phyloP scores from a whole-genome alignment of 2,329 filamentous ascomycete genomes.

The Ophiostoma ulmi region DNA sequence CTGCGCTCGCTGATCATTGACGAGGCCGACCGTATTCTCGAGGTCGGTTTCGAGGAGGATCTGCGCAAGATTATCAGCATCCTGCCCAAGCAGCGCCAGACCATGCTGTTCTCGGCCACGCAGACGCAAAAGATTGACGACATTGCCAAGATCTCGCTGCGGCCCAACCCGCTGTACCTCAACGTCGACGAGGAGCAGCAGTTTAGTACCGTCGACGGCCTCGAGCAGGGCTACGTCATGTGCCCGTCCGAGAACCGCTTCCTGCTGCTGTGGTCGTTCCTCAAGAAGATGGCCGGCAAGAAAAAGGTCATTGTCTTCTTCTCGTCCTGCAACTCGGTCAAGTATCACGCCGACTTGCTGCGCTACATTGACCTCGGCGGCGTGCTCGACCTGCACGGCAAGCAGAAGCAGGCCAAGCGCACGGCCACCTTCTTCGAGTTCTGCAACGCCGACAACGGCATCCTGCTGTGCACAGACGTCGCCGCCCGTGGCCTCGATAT shows the following conservation, averaged over 20 bases:
- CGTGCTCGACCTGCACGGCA: slow-evolving; percentile 80
- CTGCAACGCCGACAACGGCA: slow-evolving; percentile 67
- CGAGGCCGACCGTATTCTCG: slow-evolving; percentile 91
- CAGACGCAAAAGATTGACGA: slow-evolving; percentile 99
- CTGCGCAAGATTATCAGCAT: slow-evolving; percentile 97
- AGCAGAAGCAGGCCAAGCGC: slow-evolving; percentile 93
- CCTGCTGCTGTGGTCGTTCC: slow-evolving; percentile 85
- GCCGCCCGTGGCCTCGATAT: slow-evolving; percentile 92
- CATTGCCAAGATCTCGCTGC: slow-evolving; percentile 85
- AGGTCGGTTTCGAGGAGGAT: slow-evolving; percentile 98
- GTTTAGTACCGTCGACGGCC: slow-evolving; percentile 83
- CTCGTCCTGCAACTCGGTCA: slow-evolving; percentile 85
- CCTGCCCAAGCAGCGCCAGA: slow-evolving; percentile 80
- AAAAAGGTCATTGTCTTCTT: slow-evolving; percentile 99
- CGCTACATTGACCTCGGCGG: slow-evolving; percentile 84
- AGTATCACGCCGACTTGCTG: slow-evolving; percentile 90
- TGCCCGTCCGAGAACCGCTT: slow-evolving; percentile 94
- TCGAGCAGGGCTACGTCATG: slow-evolving; percentile 93
- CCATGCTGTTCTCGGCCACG: slow-evolving; percentile 97
- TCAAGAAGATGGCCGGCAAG: slow-evolving; percentile 87
- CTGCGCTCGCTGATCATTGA: slow-evolving; percentile 89
- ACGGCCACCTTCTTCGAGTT: slow-evolving; percentile 99
- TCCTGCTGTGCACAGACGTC: slow-evolving; percentile 92
- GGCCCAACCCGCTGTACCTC: slow-evolving; percentile 88
- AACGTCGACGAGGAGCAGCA: slow-evolving; percentile 78